Base-by-base conservation (phyloP, 1,139 yeast species). In the Yarrowia galli region DNA sequence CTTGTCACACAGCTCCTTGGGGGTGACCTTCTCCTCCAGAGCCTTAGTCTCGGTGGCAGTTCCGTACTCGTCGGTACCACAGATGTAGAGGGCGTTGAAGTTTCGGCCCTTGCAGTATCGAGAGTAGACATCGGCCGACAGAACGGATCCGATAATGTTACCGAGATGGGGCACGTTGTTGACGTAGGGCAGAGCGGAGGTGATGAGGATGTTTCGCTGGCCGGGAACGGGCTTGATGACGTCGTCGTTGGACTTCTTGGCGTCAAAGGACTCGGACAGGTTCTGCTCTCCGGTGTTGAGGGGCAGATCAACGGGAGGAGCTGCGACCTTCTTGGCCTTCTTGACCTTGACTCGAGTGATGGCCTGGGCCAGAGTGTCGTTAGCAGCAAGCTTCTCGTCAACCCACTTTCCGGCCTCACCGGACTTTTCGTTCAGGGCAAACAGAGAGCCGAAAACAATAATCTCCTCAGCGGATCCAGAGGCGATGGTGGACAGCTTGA, bases 11-110 rank as follows among this genome's bases (percentile, higher is more conserved):
- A 95, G 83, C 75, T 92, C 88, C 74, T 86, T 82, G 64, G 99
- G 99, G 6, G 96, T 85, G 70, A 91, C 89, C 58, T 89, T 88
- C 76, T 95, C 98, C 79, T 95, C 99, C 69, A 95, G 82, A 13
- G 99, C 99, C 80, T 95, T 95, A 45, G 99, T 96, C 79, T 95
- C 99, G 32, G 99, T 95, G 66, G 99, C 99, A 70, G 99, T 95
- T 77, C 99, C 99, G 78, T 95, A 96, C 80, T 95, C 99, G 78
- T 95, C 99, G 46, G 99, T 96, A 80, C 99, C 99, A 80, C 99
- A 92, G 69, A 95, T 81, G 75, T 82, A 95, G 71, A 95, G 81
- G 25, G 97, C 84, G 77, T 93, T 95, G 81, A 89, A 89, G 79
- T 92, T 91, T 81, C 98, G 87, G 73, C 89, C 88, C 79, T 92